phyloP scores from a whole-genome alignment of 2,329 filamentous ascomycete species.

The Aureobasidium sp. region DNA sequence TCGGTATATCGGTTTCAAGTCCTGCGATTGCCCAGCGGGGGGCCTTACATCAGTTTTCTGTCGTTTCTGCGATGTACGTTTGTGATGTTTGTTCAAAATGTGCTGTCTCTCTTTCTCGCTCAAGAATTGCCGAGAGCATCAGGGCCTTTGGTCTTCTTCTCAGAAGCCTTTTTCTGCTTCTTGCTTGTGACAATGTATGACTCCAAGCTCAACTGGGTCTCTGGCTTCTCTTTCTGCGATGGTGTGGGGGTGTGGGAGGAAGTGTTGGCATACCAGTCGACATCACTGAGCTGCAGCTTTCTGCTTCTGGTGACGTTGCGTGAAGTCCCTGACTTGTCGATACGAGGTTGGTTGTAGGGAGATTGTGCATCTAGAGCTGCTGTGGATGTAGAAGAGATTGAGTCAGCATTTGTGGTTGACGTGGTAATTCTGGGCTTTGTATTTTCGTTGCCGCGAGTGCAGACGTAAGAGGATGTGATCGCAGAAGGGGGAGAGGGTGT shows the following conservation, averaged over 20 bases:
- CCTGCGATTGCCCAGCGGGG: constrained; percentile 21
- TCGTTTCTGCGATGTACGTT: neutral
- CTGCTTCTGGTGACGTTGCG: constrained; percentile 73
- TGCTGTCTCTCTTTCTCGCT: neutral
- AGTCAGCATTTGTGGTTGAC: constrained; percentile 4
- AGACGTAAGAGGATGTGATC: neutral
- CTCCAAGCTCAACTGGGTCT: constrained; percentile 21
- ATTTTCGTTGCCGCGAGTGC: constrained; percentile 5
- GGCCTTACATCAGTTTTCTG: constrained; percentile 14
- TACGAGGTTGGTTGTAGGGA: constrained; percentile 38
- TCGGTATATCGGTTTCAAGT: constrained; percentile 19
- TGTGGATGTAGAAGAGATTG: neutral
- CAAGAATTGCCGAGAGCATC: constrained; percentile 4
- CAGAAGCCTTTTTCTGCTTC: neutral
- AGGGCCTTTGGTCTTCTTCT: neutral
- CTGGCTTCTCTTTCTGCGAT: constrained; percentile 20
- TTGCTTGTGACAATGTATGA: constrained; percentile 24
- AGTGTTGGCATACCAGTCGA: constrained; percentile 72
- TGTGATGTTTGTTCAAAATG: constrained; percentile 6
- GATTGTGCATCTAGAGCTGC: constrained; percentile 23
- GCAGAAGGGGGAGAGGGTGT: constrained; percentile 3
- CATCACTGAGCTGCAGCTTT: constrained; percentile 90
- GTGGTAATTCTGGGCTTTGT: neutral
- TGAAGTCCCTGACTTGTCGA: constrained; percentile 54
- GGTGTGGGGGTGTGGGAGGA: neutral